Evolutionary conservation across 1,284 basidiomycete species (phyloP).

Genomic region (Porodaedalea pini): DNA sequence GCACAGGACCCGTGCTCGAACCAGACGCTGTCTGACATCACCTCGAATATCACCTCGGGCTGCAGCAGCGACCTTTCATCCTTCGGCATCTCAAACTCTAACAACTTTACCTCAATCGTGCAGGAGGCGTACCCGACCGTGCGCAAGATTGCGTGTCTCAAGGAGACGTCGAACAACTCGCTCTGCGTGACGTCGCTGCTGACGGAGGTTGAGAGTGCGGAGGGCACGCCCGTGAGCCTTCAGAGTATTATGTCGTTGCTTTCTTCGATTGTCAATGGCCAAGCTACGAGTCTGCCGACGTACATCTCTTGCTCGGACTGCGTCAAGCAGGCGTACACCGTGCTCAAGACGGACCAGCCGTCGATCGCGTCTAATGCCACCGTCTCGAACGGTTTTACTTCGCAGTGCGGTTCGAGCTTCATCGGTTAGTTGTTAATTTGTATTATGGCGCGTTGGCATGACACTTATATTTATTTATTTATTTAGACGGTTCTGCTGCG

Average conservation of each 20-base stretch:
- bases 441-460: background rate
- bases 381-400: conserved; percentile 31
- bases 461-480: conserved; percentile 3
- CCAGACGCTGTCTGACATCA: conserved; percentile 44
- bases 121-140: conserved; percentile 47
- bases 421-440: conserved; percentile 18
- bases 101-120: conserved; percentile 36
- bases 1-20: conserved; percentile 53
- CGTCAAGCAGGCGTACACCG: conserved; percentile 48
- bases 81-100: conserved; percentile 29
- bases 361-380: conserved; percentile 29
- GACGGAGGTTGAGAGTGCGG: conserved; percentile 39
- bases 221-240: conserved; percentile 30
- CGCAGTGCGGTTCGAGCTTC: conserved; percentile 50
- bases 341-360: conserved; percentile 40
- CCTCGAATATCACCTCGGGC: conserved; percentile 46
- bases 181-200: conserved; percentile 53
- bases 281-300: conserved; percentile 32
- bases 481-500: conserved; percentile 34
- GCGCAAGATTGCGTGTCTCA: conserved; percentile 49
- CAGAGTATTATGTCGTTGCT: conserved; percentile 29
- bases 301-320: conserved; percentile 56
- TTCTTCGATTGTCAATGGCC: conserved; percentile 24
- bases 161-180: conserved; percentile 45
- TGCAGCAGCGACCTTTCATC: conserved; percentile 47